These are phyloP conservation scores for Pleurotus tuoliensis DNA, from an alignment of 768 basidiomycete genomes.

Conservation along the genomic window DNA sequence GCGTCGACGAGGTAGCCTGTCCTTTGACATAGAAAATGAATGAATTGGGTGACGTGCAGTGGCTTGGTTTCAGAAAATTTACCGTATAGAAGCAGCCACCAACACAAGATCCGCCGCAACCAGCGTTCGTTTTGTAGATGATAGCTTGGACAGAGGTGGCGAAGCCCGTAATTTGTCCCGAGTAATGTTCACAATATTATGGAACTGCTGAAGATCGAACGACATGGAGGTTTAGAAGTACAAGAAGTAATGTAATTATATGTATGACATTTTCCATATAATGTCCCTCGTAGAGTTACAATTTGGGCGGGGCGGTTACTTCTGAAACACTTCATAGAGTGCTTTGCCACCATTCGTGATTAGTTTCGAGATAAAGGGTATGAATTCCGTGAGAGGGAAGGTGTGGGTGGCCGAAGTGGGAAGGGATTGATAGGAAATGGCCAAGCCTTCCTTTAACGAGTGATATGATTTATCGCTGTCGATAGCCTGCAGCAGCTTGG, in stretches of 20 bases:
- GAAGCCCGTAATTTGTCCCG: constrained; percentile 9
- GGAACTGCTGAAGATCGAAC: constrained; percentile 14
- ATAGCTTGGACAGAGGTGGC: constrained; percentile 13
- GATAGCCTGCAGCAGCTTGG: constrained; percentile 7
- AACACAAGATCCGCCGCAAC: constrained; percentile 40
- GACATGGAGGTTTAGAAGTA: constrained; percentile 33
- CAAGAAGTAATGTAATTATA: too few species aligned
- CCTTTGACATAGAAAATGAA: constrained; percentile 19
- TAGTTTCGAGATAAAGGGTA: constrained; percentile 3
- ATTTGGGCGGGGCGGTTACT: constrained; percentile 42
- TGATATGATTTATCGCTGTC: not conserved
- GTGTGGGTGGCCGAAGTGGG: not conserved
- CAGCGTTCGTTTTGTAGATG: constrained; percentile 13
- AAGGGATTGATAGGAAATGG: constrained; percentile 6
- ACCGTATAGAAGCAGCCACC: constrained; percentile 41
- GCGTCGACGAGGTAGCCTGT: constrained; percentile 50
- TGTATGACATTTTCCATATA: too few species aligned
- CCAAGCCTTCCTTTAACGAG: constrained; percentile 9
- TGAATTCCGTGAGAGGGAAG: constrained; percentile 1
- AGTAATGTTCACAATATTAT: constrained; percentile 2
- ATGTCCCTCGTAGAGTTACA: too few species aligned
- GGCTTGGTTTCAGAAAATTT: constrained; percentile 10
- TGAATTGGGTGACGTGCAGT: not conserved
- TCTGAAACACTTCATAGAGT: constrained; percentile 12
- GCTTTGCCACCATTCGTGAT: constrained; percentile 8